These are phyloP conservation scores for Penicillium bialowiezense DNA, from an alignment of 495 filamentous ascomycete genomes.

Conservation along the genomic window DNA sequence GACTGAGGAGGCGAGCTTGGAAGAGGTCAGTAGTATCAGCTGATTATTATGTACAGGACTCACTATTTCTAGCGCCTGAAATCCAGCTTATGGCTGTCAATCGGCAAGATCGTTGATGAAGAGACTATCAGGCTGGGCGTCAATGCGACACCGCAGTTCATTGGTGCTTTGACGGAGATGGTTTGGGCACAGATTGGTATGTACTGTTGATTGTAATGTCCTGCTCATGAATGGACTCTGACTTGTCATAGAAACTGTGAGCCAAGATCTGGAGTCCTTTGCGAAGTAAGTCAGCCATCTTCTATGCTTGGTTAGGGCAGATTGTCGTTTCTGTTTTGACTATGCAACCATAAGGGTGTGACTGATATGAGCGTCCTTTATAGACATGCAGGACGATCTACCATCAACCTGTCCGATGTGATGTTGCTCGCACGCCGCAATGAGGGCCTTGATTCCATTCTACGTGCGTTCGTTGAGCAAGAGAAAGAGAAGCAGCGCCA, in stretches of 20 bases:
- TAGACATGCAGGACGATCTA: slow-evolving; percentile 79
- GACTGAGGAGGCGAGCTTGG: slow-evolving; percentile 36
- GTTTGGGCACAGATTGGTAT: slow-evolving; percentile 87
- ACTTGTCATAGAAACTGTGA: slow-evolving; percentile 59
- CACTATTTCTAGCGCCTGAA: slow-evolving; percentile 67
- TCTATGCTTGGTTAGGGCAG: neutral
- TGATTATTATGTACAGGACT: neutral
- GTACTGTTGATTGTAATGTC: slow-evolving; percentile 13
- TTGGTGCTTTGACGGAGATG: slow-evolving; percentile 86
- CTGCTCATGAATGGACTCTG: slow-evolving; percentile 8
- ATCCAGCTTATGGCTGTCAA: slow-evolving; percentile 86
- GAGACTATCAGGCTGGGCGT: slow-evolving; percentile 71
- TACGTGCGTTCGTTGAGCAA: slow-evolving; percentile 64
- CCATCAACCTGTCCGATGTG: slow-evolving; percentile 81
- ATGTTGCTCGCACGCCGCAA: slow-evolving; percentile 83
- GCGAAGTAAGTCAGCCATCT: slow-evolving; percentile 55
- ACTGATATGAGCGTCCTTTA: slow-evolving; percentile 10
- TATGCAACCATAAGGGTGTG: neutral
- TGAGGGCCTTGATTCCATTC: slow-evolving; percentile 71
- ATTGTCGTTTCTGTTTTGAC: neutral
- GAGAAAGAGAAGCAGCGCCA: slow-evolving; percentile 36
- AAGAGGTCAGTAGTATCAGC: slow-evolving; percentile 29
- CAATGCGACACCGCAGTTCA: slow-evolving; percentile 94
- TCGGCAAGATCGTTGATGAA: slow-evolving; percentile 88
- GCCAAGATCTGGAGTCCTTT: slow-evolving; percentile 76